Evolutionary conservation across 345 rosid species (phyloP), one percentile per base, ranked within the genome.

Genomic region (Populus ilicifolia): DNA sequence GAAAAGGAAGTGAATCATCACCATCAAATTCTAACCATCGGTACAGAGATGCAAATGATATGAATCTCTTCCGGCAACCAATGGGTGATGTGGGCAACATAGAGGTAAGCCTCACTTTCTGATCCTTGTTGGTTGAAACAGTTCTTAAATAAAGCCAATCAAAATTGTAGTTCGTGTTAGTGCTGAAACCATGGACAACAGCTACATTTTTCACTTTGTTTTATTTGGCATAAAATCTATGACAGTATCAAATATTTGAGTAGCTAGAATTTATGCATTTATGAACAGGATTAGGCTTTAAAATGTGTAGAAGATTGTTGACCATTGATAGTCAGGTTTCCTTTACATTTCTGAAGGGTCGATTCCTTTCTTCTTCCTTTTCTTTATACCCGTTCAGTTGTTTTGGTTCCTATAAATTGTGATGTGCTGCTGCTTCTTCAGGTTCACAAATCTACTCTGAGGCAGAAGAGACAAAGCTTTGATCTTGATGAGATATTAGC

Each of bases 401-500:
- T 29, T 38, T 61, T 68, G 5, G 50, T 36, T 66, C 29, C 62
- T 25, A 29, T 71, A 73, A 50, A 46, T 70, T 23, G 68, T 69
- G 39, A 67, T 35, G 17, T 62, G 75, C 81, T 71, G 75, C 81
- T 71, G 78, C 66, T 73, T 79, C 21, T 80, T 83, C 87, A 93
- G 97, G 88, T 85, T 62, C 84, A 78, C 79, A 80, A 77, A 80
- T 68, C 88, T 56, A 71, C 80, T 30, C 36, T 75, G 80, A 86
- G 89, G 83, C 89, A 88, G 82, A 90, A 88, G 81, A 86, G 69
- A 44, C 94, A 83, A 54, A 92, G 91, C 87, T 87, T 91, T 71
- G 97, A 96, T 82, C 93, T 91, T 76, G 97, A 93, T 74, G 98
- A 93, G 83, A 82, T 92, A 33, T 82, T 87, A 74, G 98, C 88